A percentile compares a stretch with the other conserved stretches of the same genome.
phyloP scores from a whole-genome alignment of 2,329 filamentous ascomycete species.

The Nannizziopsis barbatae region DNA sequence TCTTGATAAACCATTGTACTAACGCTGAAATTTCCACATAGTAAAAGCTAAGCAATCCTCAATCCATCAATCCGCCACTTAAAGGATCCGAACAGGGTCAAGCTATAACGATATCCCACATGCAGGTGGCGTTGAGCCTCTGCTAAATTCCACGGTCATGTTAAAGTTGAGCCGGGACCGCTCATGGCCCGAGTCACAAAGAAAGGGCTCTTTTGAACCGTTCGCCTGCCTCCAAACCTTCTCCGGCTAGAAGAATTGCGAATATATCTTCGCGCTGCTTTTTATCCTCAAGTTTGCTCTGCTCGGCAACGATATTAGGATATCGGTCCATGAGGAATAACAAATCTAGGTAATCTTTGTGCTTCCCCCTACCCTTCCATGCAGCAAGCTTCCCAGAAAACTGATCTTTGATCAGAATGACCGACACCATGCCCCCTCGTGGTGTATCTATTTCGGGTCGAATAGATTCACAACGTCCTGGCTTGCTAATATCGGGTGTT shows the following conservation, averaged over 20 bases:
- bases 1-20: too few species aligned
- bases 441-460: constrained; percentile 8
- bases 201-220: neutral
- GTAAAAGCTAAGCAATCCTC: too few species aligned
- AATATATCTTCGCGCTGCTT: constrained; percentile 7
- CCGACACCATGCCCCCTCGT: constrained; percentile 7
- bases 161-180: too few species aligned
- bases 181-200: neutral
- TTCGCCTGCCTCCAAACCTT: constrained; percentile 1
- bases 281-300: constrained; percentile 8
- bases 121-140: too few species aligned
- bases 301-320: constrained; percentile 4
- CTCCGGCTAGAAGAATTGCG: constrained; percentile 1
- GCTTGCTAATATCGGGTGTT: constrained; percentile 2
- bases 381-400: constrained; percentile 8
- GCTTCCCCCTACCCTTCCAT: constrained; percentile 7
- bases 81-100: too few species aligned
- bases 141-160: too few species aligned
- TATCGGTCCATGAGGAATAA: constrained; percentile 7
- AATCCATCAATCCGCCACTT: too few species aligned
- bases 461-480: constrained; percentile 8
- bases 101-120: too few species aligned
- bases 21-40: too few species aligned
- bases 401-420: constrained; percentile 10
- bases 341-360: constrained; percentile 10